A percentile compares a stretch with the other conserved stretches of the same genome.
Evolutionary conservation across 768 basidiomycete genomes (phyloP).

Genomic region (Tylopilus intermedius): DNA sequence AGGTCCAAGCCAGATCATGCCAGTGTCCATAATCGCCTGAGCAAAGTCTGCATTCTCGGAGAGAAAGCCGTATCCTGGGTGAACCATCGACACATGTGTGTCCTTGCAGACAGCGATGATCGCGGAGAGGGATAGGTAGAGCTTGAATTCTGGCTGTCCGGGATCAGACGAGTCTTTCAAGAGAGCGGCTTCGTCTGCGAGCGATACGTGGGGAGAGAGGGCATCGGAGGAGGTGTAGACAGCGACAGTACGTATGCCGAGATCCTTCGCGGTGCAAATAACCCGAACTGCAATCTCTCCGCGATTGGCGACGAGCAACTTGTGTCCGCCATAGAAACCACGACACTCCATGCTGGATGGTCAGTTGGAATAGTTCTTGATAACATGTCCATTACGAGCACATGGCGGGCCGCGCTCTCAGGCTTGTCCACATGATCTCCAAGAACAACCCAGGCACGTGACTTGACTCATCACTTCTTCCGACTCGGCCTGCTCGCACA

Average conservation of each 20-base stretch:
- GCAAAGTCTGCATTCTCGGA: conserved; percentile 62
- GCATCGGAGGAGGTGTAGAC: conserved; percentile 53
- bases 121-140: conserved; percentile 37
- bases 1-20: conserved; percentile 58
- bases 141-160: conserved; percentile 36
- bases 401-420: too few species aligned
- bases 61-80: conserved; percentile 63
- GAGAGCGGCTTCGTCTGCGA: conserved; percentile 47
- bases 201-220: conserved; percentile 50
- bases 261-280: conserved; percentile 48
- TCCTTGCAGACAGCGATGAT: conserved; percentile 42
- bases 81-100: conserved; percentile 45
- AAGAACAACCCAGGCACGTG: too few species aligned
- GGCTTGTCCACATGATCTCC: too few species aligned
- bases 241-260: conserved; percentile 51
- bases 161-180: conserved; percentile 22
- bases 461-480: too few species aligned
- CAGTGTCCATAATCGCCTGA: conserved; percentile 38
- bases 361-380: too few species aligned
- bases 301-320: conserved; percentile 63
- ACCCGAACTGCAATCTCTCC: conserved; percentile 70
- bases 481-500: too few species aligned
- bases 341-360: conserved; percentile 14
- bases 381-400: too few species aligned
- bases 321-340: conserved; percentile 32